Evolutionary conservation across 2,329 filamentous ascomycete species (phyloP).

Genomic region (Lizonia empirigonia): DNA sequence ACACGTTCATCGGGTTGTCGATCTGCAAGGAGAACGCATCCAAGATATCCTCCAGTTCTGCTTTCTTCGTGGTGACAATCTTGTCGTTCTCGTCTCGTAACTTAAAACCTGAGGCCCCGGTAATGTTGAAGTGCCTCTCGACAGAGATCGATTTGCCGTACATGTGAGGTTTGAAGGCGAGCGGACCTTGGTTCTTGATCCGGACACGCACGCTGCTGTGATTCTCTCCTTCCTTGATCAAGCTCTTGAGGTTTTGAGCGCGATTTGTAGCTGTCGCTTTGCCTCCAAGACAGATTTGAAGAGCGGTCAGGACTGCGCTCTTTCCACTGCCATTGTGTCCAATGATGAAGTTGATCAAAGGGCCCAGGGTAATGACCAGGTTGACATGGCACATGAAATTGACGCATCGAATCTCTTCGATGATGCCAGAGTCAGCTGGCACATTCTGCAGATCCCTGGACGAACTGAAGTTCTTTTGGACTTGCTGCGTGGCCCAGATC

Average conservation of each 20-base stretch:
- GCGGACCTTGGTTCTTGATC: slow-evolving; percentile 87
- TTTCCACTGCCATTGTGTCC: slow-evolving; percentile 98
- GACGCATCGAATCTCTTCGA: slow-evolving; percentile 82
- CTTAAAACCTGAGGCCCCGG: slow-evolving; percentile 81
- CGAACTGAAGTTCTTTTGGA: slow-evolving; percentile 31
- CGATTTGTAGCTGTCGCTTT: slow-evolving; percentile 94
- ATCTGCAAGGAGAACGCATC: slow-evolving; percentile 94
- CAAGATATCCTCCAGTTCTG: slow-evolving; percentile 87
- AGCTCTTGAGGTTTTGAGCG: slow-evolving; percentile 83
- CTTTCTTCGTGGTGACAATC: slow-evolving; percentile 79
- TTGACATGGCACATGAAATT: slow-evolving; percentile 97
- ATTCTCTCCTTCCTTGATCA: slow-evolving; percentile 88
- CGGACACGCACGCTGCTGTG: slow-evolving; percentile 73
- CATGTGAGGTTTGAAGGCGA: slow-evolving; percentile 79
- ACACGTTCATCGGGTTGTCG: slow-evolving; percentile 93
- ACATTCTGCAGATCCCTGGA: slow-evolving; percentile 59
- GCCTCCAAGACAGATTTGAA: slow-evolving; percentile 92
- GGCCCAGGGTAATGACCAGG: slow-evolving; percentile 83
- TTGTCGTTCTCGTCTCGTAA: slow-evolving; percentile 75
- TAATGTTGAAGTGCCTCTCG: slow-evolving; percentile 83
- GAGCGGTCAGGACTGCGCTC: slow-evolving; percentile 89
- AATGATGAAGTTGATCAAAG: slow-evolving; percentile 96
- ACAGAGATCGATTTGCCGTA: slow-evolving; percentile 87
- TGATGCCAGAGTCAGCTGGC: slow-evolving; percentile 81
- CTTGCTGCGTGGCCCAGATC: slow-evolving; percentile 39